Conservation (phyloP, 345 rosid species). For the Murraya koenigii region DNA sequence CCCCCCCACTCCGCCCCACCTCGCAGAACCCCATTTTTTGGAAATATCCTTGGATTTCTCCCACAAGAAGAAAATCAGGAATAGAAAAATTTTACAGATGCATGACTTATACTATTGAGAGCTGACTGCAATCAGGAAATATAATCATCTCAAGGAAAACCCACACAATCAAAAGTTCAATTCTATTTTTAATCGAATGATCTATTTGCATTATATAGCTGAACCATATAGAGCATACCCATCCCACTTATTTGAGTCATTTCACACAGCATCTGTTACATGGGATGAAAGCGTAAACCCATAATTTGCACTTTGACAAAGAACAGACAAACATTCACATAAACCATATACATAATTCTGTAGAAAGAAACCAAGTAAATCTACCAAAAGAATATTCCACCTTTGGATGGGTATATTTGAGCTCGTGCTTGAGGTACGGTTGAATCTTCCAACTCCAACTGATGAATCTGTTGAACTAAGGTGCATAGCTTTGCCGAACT, state of each 20-base stretch:
- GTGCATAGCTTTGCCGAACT: constrained; percentile 68
- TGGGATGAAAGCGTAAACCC: not conserved
- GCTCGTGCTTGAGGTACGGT: constrained; percentile 38
- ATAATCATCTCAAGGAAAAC: not conserved
- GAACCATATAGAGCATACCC: not conserved
- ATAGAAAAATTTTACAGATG: not conserved
- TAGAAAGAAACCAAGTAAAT: not conserved
- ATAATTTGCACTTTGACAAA: not conserved
- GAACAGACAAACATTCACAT: not conserved
- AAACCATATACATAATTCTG: not conserved
- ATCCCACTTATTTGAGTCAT: not conserved
- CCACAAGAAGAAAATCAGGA: not conserved
- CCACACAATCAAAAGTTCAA: not conserved
- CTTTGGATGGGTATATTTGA: constrained; percentile 54
- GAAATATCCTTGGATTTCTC: not conserved
- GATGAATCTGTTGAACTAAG: constrained; percentile 60
- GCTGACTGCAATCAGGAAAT: not conserved
- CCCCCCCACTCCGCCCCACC: too few relatives aligned
- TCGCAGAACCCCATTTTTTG: not conserved
- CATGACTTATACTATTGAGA: not conserved
- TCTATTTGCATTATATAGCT: not conserved
- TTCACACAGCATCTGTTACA: not conserved
- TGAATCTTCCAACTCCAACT: constrained; percentile 50
- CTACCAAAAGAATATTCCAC: constrained; percentile 32
- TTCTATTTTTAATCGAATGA: not conserved